These are phyloP conservation scores for Blastosporella zonata DNA, from an alignment of 1,284 basidiomycete species.

Conservation along the genomic window DNA sequence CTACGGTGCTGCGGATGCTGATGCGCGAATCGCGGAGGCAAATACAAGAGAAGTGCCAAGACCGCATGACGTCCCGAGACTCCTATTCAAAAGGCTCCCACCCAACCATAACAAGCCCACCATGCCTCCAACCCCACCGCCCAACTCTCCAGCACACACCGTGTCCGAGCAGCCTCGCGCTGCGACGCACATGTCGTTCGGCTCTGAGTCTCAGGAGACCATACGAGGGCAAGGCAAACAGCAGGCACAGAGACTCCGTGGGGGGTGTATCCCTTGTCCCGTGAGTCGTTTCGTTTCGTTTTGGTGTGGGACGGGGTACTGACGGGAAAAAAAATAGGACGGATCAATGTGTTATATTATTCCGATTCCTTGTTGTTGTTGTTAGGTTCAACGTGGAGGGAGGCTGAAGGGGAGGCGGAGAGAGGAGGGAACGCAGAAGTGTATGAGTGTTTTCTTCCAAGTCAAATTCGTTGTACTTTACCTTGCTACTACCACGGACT, in stretches of 20 bases:
- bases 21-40: not conserved
- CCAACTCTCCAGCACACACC: not conserved
- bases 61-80: not conserved
- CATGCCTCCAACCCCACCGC: not conserved
- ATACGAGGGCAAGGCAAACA: not conserved
- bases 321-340: not conserved
- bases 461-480: no score
- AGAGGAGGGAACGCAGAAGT: no score
- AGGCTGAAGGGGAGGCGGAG: no score
- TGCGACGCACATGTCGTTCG: not conserved
- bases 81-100: not conserved
- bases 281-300: slow-evolving; percentile 19
- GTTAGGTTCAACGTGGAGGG: no score
- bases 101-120: not conserved
- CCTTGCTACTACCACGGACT: no score
- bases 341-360: slow-evolving; percentile 15
- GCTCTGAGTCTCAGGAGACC: not conserved
- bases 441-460: no score
- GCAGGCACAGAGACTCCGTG: slow-evolving; percentile 24
- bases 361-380: slow-evolving; percentile 15
- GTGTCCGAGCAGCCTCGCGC: slow-evolving; percentile 4
- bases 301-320: not conserved
- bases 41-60: not conserved
- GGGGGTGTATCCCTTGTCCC: slow-evolving; percentile 32
- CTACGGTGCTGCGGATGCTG: not conserved